phyloP scores from a whole-genome alignment of 176 grass and related monocot genomes.

The Pontederia paniculata region DNA sequence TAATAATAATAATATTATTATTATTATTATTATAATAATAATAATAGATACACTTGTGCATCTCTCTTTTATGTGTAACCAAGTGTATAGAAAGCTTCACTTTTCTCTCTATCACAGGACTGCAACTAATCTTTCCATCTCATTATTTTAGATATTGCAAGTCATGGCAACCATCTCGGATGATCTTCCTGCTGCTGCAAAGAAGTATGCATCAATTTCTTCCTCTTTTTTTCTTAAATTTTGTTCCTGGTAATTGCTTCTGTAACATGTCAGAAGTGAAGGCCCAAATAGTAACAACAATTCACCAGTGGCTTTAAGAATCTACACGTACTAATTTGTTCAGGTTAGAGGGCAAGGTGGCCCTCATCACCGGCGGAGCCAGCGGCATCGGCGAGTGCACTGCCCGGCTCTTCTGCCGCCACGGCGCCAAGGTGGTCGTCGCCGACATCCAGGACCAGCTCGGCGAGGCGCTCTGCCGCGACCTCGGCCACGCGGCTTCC shows the following conservation, averaged over 20 bases:
- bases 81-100: too few species aligned
- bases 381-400: conserved; percentile 29
- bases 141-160: too few species aligned
- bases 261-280: too few species aligned
- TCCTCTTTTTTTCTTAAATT: too few species aligned
- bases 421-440: conserved; percentile 29
- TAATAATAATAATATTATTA: too few species aligned
- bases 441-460: conserved; percentile 27
- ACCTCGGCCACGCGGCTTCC: conserved; percentile 3
- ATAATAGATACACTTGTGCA: too few species aligned
- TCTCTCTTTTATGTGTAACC: too few species aligned
- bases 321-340: neutral
- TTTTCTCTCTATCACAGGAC: too few species aligned
- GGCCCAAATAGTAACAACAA: too few species aligned
- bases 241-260: too few species aligned
- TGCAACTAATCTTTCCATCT: too few species aligned
- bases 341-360: conserved; percentile 23
- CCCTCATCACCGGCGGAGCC: conserved; percentile 26
- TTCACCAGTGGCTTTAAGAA: neutral
- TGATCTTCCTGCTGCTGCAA: neutral
- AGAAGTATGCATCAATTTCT: conserved; percentile 3
- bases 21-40: too few species aligned
- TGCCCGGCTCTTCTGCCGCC: conserved; percentile 17
- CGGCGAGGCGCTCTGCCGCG: conserved; percentile 1
- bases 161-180: conserved; percentile 6